Evolutionary conservation across 331 rosid species (phyloP).

Genomic region (Saraca asoca): DNA sequence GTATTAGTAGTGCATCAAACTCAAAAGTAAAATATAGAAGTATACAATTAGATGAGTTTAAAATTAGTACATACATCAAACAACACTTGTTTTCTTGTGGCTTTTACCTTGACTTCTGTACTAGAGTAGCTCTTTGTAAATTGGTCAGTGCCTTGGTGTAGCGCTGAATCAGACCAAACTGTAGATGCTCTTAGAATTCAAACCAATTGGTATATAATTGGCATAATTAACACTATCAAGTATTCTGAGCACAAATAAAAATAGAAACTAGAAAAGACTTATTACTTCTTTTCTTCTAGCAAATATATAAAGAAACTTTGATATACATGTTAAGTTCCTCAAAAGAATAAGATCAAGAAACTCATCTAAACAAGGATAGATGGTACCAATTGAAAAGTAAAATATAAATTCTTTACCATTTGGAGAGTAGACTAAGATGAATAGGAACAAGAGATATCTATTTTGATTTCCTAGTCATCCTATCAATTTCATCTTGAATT

Average conservation of each 20-base stretch:
- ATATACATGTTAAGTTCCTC: background rate
- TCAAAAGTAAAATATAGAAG: no score
- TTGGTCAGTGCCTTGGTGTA: no score
- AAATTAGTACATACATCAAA: no score
- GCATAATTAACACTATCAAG: background rate
- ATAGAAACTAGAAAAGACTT: background rate
- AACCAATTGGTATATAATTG: background rate
- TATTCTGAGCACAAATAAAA: background rate
- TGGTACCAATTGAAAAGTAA: conserved; percentile 8
- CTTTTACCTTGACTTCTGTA: no score
- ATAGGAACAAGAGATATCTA: conserved; percentile 87
- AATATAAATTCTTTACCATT: conserved; percentile 50
- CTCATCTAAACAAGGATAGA: conserved; percentile 15
- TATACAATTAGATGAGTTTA: no score
- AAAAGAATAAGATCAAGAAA: conserved; percentile 11
- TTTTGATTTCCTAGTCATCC: conserved; percentile 73
- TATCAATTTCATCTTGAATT: conserved; percentile 85
- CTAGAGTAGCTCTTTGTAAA: no score
- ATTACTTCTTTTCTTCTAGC: background rate
- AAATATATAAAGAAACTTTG: conserved; percentile 10
- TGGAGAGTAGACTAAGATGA: conserved; percentile 88
- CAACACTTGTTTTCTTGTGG: no score
- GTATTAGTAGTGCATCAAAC: no score
- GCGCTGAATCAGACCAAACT: no score
- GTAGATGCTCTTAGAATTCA: background rate